Evolutionary conservation across 2,329 filamentous ascomycete genomes (phyloP).

Genomic region (Plectosphaerella cucumerina): DNA sequence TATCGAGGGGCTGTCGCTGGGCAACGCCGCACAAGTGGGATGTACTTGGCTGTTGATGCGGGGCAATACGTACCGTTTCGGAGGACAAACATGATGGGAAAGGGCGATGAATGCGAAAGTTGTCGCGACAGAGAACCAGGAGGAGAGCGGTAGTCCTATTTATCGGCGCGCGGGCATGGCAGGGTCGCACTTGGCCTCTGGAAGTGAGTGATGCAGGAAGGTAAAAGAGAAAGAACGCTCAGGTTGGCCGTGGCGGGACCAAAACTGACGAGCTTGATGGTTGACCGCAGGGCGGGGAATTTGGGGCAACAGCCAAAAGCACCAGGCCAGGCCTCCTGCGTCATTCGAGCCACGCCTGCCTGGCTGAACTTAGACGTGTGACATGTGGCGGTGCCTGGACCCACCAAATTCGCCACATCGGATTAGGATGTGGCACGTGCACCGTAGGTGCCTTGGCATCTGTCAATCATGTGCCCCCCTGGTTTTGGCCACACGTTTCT

Average conservation of each 20-base stretch:
- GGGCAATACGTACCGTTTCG: constrained; percentile 29
- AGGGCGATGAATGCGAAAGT: constrained; percentile 3
- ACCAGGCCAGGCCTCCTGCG: no score
- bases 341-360: no score
- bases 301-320: constrained; percentile 4
- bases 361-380: no score
- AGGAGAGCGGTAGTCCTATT: neutral
- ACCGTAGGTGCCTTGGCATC: no score
- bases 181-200: constrained; percentile 2
- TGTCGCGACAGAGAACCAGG: constrained; percentile 1
- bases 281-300: constrained; percentile 13
- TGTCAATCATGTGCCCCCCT: no score
- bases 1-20: neutral
- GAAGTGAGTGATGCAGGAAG: constrained; percentile 2
- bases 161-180: constrained; percentile 3
- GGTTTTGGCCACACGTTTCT: no score
- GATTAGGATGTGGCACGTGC: no score
- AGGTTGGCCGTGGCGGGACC: constrained; percentile 8
- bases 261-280: constrained; percentile 1
- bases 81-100: constrained; percentile 31
- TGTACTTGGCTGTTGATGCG: constrained; percentile 4
- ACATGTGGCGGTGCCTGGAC: no score
- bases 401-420: no score
- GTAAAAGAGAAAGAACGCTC: constrained; percentile 4
- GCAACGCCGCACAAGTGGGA: neutral